Evolutionary conservation across 1,284 basidiomycete species (phyloP).

Genomic region (Ustilago tritici): DNA sequence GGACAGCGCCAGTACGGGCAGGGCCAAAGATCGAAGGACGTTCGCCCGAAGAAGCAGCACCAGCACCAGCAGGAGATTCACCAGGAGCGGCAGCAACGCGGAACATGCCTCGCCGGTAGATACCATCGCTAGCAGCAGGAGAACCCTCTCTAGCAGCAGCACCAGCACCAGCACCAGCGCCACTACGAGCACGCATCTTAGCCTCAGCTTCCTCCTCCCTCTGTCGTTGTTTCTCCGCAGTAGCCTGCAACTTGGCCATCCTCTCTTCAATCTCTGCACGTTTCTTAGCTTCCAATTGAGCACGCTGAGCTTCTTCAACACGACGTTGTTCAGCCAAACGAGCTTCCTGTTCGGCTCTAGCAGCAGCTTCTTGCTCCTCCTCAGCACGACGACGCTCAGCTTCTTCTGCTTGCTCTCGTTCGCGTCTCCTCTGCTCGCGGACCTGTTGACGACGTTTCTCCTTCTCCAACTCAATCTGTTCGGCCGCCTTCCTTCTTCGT

Average conservation of each 20-base stretch:
- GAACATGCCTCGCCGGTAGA: slow-evolving; percentile 25
- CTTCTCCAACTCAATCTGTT: slow-evolving; percentile 88
- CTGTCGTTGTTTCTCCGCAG: slow-evolving; percentile 60
- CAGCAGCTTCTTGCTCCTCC: slow-evolving; percentile 52
- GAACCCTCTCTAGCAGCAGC: slow-evolving; percentile 18
- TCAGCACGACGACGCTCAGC: slow-evolving; percentile 58
- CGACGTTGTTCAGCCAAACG: slow-evolving; percentile 58
- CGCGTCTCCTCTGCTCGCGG: slow-evolving; percentile 42
- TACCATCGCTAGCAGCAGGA: slow-evolving; percentile 12
- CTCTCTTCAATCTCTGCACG: slow-evolving; percentile 67
- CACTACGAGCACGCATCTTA: slow-evolving; percentile 20
- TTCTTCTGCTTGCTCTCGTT: slow-evolving; percentile 58
- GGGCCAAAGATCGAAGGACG: slow-evolving; percentile 43
- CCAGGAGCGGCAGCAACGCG: slow-evolving; percentile 11
- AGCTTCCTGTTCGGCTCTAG: slow-evolving; percentile 51
- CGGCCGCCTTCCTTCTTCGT: slow-evolving; percentile 75
- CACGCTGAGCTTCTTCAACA: slow-evolving; percentile 61
- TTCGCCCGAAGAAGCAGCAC: slow-evolving; percentile 19
- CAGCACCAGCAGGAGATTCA: slow-evolving; percentile 10
- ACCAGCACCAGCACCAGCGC: slow-evolving; percentile 17
- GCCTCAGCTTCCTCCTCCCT: slow-evolving; percentile 60
- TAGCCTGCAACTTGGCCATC: slow-evolving; percentile 60
- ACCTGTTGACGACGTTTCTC: slow-evolving; percentile 74
- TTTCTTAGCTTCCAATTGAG: slow-evolving; percentile 66
- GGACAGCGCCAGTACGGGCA: slow-evolving; percentile 29